phyloP scores from a whole-genome alignment of 2,329 filamentous ascomycete genomes.

The Fusarium succisae region DNA sequence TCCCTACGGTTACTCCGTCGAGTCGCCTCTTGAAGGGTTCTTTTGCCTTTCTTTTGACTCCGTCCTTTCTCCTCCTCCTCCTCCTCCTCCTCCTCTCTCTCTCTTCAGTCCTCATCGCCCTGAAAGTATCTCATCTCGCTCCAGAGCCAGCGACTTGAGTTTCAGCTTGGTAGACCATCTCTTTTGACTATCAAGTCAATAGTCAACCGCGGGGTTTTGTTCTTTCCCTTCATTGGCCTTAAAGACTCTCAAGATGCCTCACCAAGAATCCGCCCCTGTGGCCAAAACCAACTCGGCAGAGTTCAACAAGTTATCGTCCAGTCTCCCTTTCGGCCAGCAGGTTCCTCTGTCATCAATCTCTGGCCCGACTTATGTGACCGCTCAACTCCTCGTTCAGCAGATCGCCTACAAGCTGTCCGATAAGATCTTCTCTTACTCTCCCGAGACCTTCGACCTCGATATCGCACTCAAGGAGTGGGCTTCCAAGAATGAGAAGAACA shows the following conservation, averaged over 20 bases:
- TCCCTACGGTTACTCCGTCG: slow-evolving; percentile 36
- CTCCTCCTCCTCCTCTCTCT: neutral
- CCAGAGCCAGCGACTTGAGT: slow-evolving; percentile 34
- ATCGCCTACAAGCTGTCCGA: slow-evolving; percentile 94
- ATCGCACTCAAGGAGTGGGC: slow-evolving; percentile 83
- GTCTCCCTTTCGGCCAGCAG: slow-evolving; percentile 65
- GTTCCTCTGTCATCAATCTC: slow-evolving; percentile 70
- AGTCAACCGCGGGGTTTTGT: slow-evolving; percentile 8
- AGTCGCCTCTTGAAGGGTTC: slow-evolving; percentile 36
- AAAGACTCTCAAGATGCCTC: slow-evolving; percentile 40
- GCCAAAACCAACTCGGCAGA: slow-evolving; percentile 38
- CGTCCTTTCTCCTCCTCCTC: slow-evolving; percentile 10
- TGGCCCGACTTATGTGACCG: slow-evolving; percentile 91
- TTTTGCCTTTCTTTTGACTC: slow-evolving; percentile 20
- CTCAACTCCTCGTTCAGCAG: slow-evolving; percentile 94
- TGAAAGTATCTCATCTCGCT: slow-evolving; percentile 40
- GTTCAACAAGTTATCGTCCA: slow-evolving; percentile 59
- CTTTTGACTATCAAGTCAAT: slow-evolving; percentile 15
- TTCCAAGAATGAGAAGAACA: slow-evolving; percentile 75
- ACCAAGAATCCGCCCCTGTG: slow-evolving; percentile 49
- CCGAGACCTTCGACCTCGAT: slow-evolving; percentile 92
- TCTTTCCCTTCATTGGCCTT: slow-evolving; percentile 2
- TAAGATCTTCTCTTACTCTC: slow-evolving; percentile 97
- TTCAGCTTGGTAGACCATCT: slow-evolving; percentile 18
- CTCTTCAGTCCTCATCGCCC: slow-evolving; percentile 7